A percentile compares a stretch with the other conserved stretches of the same genome.
These are phyloP conservation scores for Allium cepa DNA, from an alignment of 106 monocot species.

Conservation along the genomic window DNA sequence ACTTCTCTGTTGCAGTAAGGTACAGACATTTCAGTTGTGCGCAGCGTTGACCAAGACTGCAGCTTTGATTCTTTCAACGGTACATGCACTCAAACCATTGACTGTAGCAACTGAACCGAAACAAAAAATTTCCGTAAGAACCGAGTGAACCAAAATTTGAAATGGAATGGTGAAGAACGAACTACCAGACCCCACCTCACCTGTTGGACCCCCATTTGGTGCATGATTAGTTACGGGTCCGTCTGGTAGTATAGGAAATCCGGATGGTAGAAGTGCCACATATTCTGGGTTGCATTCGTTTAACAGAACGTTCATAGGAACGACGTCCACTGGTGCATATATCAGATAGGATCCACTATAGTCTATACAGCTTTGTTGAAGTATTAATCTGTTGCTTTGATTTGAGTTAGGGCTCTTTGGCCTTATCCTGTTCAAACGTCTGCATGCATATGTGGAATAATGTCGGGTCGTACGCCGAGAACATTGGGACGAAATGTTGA, in stretches of 20 bases:
- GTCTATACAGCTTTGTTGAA: slow-evolving; percentile 94
- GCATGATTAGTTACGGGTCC: slow-evolving; percentile 16
- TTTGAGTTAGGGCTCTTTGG: no score
- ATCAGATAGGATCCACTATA: slow-evolving; percentile 71
- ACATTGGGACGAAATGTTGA: no score
- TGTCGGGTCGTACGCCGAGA: no score
- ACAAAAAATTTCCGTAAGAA: slow-evolving; percentile 79
- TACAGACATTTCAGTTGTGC: no score
- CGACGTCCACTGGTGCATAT: slow-evolving; percentile 90
- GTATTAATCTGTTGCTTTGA: slow-evolving; percentile 97
- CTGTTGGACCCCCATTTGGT: background rate
- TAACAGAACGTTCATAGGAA: slow-evolving; percentile 84
- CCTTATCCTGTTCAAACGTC: no score
- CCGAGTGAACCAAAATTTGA: slow-evolving; percentile 86
- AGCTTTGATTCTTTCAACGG: slow-evolving; percentile 84
- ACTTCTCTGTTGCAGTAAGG: slow-evolving; percentile 1
- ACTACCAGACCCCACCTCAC: slow-evolving; percentile 21
- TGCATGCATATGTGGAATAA: no score
- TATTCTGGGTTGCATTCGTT: slow-evolving; percentile 91
- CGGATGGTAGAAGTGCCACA: slow-evolving; percentile 88
- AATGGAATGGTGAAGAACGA: slow-evolving; percentile 87
- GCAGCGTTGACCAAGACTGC: slow-evolving; percentile 50
- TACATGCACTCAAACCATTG: slow-evolving; percentile 90
- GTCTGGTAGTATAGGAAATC: slow-evolving; percentile 89
- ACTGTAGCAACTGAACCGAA: slow-evolving; percentile 87